Evolutionary conservation across 257 asterid genomes (phyloP), one percentile per base, ranked within the genome.

Genomic region (Rauvolfia tetraphylla): DNA sequence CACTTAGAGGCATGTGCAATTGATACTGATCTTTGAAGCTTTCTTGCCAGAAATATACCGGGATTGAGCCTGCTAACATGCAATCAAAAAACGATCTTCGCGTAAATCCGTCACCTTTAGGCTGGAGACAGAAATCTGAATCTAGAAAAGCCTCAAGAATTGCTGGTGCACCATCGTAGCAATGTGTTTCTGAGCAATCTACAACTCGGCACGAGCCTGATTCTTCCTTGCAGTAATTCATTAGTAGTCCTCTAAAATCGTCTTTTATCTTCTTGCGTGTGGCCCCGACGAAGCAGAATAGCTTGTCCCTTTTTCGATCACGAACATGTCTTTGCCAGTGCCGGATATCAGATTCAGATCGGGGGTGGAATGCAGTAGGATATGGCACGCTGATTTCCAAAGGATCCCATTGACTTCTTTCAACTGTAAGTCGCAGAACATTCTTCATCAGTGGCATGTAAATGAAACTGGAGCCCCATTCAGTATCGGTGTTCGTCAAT

Each of bases 351-450:
- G 85, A 79, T 57, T 65, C 80, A 74, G 90, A 81, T 74, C 91
- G 79, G 59, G 95, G 95, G 78, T 89, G 95, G 71, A 89, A 89
- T 0, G 92, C 72, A 0, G 92, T 86, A n/a, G 95, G 95, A 73
- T 88, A 90, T 1, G 95, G 95, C 0, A 90, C 82, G 49, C 95
- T 88, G 62, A 88, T 46, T 58, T 90, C 95, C 27, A 86, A 66
- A 0, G 48, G 67, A 42, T 90, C 95, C 92, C 92, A 90, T 36
- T 34, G 68, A 62, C 80, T 83, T 49, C 82, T 80, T 66, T 90
- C 92, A 0, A 86, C 89, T 3, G 87, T 39, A 20, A 90, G n/a
- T 2, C 76, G 82, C n/a, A 88, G 74, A 11, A 88, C 91, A 33
- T 89, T 85, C 63, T 80, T 82, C 93, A 89, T 89, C 56, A 76